Evolutionary conservation across 169 alveolate genomes (phyloP).

Genomic region (Plasmodium ovale): DNA sequence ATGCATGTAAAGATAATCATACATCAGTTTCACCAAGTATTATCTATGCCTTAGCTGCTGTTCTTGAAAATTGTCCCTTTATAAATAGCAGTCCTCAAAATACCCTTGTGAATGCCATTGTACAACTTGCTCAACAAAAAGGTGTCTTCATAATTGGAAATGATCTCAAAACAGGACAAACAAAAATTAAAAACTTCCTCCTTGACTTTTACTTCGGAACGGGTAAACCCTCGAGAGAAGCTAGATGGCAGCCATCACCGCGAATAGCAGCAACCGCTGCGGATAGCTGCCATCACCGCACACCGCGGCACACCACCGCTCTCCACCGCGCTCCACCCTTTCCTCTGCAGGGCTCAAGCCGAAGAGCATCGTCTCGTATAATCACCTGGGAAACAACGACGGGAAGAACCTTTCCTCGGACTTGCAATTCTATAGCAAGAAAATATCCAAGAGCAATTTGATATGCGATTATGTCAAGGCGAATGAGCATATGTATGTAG

Average conservation of each 20-base stretch:
- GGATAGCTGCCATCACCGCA: too few species aligned
- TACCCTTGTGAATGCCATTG: constrained; percentile 91
- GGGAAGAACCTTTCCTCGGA: constrained; percentile 91
- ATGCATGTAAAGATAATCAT: constrained; percentile 83
- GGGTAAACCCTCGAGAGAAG: not conserved
- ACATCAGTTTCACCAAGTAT: constrained; percentile 90
- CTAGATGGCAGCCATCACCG: not conserved
- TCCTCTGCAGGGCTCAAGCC: constrained; percentile 91
- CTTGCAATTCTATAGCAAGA: constrained; percentile 89
- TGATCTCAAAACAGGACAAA: constrained; percentile 94
- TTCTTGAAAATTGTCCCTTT: constrained; percentile 88
- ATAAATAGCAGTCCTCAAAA: constrained; percentile 95
- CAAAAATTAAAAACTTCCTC: constrained; percentile 91
- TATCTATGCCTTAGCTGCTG: constrained; percentile 90
- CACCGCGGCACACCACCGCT: not conserved
- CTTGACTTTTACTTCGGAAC: constrained; percentile 85
- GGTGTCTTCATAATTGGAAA: constrained; percentile 91
- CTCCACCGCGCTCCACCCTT: not conserved
- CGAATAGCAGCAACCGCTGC: too few species aligned
- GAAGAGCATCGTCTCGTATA: constrained; percentile 90
- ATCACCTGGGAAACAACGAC: constrained; percentile 94
- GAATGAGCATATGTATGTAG: constrained; percentile 86
- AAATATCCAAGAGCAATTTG: constrained; percentile 91
- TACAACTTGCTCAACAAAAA: constrained; percentile 86
- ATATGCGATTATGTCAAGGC: constrained; percentile 90